Evolutionary conservation across 345 rosid genomes (phyloP), one percentile per base, ranked within the genome.

Genomic region (Citrus glauca): DNA sequence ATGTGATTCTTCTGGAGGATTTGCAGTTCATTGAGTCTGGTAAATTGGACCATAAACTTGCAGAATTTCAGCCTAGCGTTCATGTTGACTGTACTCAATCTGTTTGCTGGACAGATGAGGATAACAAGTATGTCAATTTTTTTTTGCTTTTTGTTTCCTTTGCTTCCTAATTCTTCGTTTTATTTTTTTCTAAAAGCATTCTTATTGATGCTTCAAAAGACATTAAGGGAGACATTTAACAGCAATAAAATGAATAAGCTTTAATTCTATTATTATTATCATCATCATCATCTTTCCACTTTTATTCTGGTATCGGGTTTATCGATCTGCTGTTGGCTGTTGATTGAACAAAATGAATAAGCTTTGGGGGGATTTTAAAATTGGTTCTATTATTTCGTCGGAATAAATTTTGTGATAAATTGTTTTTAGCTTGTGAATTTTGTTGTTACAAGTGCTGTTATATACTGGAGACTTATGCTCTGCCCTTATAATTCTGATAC

Each of bases 1-100:
- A 90, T 81, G 82, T 84, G 72, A 77, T 88, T 48, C 90, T 91
- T 66, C 70, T 91, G 80, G 83, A 91, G 86, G 95, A 90, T 79
- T 81, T 91, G 84, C 71, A 88, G 88, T 82, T 82, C 66, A 90
- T 91, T 28, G 93, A 90, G 68, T 85, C 91, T 3, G 95, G 93
- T 45, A 80, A 85, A 72, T 70, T 91, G 69, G 95, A 91, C 77
- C 86, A 85, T 65, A 75, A 80, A 69, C 82, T 87, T 68, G 90
- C 67, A 35, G 84, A 79, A 62, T 61, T 59, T 71, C 85, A 79
- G 73, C 72, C 90, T 70, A 59, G 67, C 82, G 64, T 86, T 83
- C 83, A 88, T 79, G 79, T 79, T 57, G 89, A 84, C 72, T 72
- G 77, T 56, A 24, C 75, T 57, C 86, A 77, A 32, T 80, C 92